Evolutionary conservation across 768 basidiomycete species (phyloP), one percentile per base, ranked within the genome.

Genomic region (Lyophyllum semitale): DNA sequence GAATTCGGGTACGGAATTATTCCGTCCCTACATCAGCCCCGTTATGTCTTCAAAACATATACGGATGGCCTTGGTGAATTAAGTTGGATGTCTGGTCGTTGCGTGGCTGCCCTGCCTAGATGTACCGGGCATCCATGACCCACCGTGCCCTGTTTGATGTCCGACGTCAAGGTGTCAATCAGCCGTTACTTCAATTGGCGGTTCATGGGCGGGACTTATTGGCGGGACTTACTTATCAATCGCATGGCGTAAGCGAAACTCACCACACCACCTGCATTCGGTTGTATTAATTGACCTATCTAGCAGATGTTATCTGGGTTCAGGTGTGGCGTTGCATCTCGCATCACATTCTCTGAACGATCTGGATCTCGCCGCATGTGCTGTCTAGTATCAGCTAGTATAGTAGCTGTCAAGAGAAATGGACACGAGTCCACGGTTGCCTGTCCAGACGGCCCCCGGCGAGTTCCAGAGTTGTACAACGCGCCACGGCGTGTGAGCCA

Each of bases 321-420:
- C 37, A 29, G 37, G 7, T 22, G 53, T 54, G 53, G 53, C 53
- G 53, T 40, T 40, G 30, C 41, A 48, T 35, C 47, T 40, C 47
- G 30, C 41, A 48, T 35, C 47, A 43, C 26, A 6, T 4, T 15
- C 37, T 38, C 17, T 5, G 13, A n/a, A 35, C 13, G 22, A 27
- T 48, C 9, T 26, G 15, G 38, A 35, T 33, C 15, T n/a, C 23
- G 29, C 29, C 17, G 22, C 12, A 48, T 22, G 18, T 46, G 45
- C 27, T 20, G 35, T n/a, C n/a, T n/a, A n/a, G n/a, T n/a, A n/a
- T n/a, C n/a, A n/a, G n/a, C n/a, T n/a, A n/a, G n/a, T n/a, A n/a
- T n/a, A n/a, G n/a, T n/a, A n/a, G n/a, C n/a, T n/a, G n/a, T n/a
- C n/a, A n/a, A n/a, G n/a, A n/a, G n/a, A n/a, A n/a, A n/a, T n/a